Conservation (phyloP, 2,329 filamentous ascomycete species). For the Colletotrichum euphorbiae region DNA sequence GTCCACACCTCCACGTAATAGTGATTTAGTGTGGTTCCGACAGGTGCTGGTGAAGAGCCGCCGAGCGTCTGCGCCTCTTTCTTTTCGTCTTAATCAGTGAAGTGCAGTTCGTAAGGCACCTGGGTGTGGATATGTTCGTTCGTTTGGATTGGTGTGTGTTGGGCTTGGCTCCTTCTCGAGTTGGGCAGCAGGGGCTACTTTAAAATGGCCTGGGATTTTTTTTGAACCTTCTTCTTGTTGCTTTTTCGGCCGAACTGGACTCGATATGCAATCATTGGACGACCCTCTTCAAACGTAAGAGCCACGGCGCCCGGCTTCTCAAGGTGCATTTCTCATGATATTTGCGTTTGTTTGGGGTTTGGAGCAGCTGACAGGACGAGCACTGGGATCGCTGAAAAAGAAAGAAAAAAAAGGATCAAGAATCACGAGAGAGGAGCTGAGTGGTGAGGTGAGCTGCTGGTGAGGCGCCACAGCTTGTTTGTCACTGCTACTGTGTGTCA, state of each 20-base stretch:
- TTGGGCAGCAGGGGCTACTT: neutral
- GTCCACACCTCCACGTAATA: constrained; percentile 36
- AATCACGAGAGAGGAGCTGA: neutral
- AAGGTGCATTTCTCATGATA: constrained; percentile 8
- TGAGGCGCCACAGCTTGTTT: too few species aligned
- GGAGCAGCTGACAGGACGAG: constrained; percentile 13
- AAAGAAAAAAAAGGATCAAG: neutral
- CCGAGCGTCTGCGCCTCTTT: constrained; percentile 34
- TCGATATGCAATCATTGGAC: constrained; percentile 15
- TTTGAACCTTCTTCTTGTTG: neutral
- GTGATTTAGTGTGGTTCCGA: constrained; percentile 32
- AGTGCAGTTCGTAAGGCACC: neutral
- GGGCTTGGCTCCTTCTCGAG: neutral
- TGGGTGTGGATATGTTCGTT: neutral
- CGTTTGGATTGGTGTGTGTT: constrained; percentile 5
- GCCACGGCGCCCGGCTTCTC: neutral
- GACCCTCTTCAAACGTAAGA: neutral
- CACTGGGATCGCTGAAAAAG: constrained; percentile 4
- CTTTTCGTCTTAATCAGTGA: constrained; percentile 1
- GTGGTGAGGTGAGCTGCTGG: too few species aligned
- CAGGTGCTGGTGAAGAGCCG: constrained; percentile 28
- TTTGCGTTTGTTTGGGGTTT: constrained; percentile 6
- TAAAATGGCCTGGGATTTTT: neutral
- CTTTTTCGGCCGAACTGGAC: neutral
- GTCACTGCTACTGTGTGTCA: neutral